A percentile compares a stretch with the other conserved stretches of the same genome.
Conservation (phyloP, 2,329 filamentous ascomycete species). For the Pseudovirgaria hyperparasitica region DNA sequence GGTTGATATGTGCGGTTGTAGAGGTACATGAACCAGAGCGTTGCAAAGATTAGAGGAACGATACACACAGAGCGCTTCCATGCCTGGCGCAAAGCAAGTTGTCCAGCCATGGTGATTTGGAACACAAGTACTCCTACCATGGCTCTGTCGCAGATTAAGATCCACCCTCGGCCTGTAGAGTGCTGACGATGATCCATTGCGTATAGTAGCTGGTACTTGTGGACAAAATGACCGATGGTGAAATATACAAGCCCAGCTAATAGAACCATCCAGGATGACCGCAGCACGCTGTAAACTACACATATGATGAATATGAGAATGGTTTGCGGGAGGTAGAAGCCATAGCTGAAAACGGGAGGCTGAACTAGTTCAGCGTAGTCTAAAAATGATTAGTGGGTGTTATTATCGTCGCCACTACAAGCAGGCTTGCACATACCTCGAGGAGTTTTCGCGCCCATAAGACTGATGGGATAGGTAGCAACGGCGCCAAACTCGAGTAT, state of each 20-base stretch:
- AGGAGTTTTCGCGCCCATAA: slow-evolving; percentile 71
- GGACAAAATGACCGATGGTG: slow-evolving; percentile 69
- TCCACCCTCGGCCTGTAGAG: slow-evolving; percentile 86
- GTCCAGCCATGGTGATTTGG: slow-evolving; percentile 80
- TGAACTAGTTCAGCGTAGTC: slow-evolving; percentile 73
- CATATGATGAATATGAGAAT: slow-evolving; percentile 92
- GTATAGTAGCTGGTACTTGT: slow-evolving; percentile 96
- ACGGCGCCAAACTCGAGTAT: slow-evolving; percentile 84
- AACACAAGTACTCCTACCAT: slow-evolving; percentile 79
- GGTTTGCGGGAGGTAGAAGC: slow-evolving; percentile 87
- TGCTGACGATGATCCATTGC: slow-evolving; percentile 97
- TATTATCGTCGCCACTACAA: slow-evolving; percentile 1
- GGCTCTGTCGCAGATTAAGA: slow-evolving; percentile 88
- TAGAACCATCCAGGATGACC: slow-evolving; percentile 66
- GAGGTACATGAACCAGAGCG: slow-evolving; percentile 80
- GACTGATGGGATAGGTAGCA: slow-evolving; percentile 66
- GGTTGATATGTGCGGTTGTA: slow-evolving; percentile 74
- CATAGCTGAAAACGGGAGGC: slow-evolving; percentile 85
- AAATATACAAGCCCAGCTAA: slow-evolving; percentile 77
- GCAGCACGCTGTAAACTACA: slow-evolving; percentile 82
- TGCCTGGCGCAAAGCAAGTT: slow-evolving; percentile 62
- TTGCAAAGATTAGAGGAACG: slow-evolving; percentile 63
- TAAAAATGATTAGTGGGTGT: slow-evolving; percentile 7
- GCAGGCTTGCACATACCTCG: slow-evolving; percentile 33
- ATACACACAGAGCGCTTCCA: slow-evolving; percentile 62